These are phyloP conservation scores for Beauveria rudraprayagi DNA, from an alignment of 2,329 filamentous ascomycete genomes.

Conservation along the genomic window DNA sequence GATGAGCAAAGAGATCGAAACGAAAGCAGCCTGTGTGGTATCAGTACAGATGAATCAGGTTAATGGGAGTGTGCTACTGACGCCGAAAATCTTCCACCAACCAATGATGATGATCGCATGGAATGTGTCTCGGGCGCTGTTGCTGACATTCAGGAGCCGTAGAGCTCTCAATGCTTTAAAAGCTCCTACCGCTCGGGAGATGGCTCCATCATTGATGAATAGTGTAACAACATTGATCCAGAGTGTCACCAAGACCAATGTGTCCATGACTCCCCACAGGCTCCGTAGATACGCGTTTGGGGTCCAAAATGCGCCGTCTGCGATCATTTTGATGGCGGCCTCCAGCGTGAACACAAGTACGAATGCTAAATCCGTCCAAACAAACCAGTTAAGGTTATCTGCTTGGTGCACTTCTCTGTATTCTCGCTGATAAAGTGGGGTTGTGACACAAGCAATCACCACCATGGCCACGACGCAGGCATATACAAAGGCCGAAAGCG, in stretches of 20 bases:
- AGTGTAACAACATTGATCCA: slow-evolving; percentile 92
- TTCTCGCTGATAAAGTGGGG: slow-evolving; percentile 84
- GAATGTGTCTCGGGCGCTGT: slow-evolving; percentile 91
- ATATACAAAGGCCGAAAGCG: slow-evolving; percentile 90
- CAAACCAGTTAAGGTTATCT: slow-evolving; percentile 76
- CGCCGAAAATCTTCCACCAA: slow-evolving; percentile 86
- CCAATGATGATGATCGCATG: slow-evolving; percentile 92
- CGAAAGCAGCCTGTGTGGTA: slow-evolving; percentile 62
- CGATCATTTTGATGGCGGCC: slow-evolving; percentile 84
- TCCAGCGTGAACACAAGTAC: slow-evolving; percentile 80
- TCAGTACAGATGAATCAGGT: slow-evolving; percentile 13
- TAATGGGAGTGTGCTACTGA: slow-evolving; percentile 30
- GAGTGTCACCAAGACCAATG: slow-evolving; percentile 79
- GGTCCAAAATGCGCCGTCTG: slow-evolving; percentile 92
- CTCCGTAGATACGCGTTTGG: slow-evolving; percentile 95
- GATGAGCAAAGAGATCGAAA: slow-evolving; percentile 87
- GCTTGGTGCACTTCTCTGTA: slow-evolving; percentile 60
- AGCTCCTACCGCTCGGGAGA: slow-evolving; percentile 85
- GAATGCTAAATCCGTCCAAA: slow-evolving; percentile 88
- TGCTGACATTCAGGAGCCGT: slow-evolving; percentile 86
- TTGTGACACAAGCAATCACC: slow-evolving; percentile 87
- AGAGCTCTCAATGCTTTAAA: slow-evolving; percentile 95
- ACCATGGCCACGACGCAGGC: slow-evolving; percentile 95
- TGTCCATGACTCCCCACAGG: slow-evolving; percentile 95
- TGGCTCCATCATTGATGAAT: slow-evolving; percentile 69